These are phyloP conservation scores for Erigeron philadelphicus DNA, from an alignment of 140 eudicot genomes.

Conservation along the genomic window DNA sequence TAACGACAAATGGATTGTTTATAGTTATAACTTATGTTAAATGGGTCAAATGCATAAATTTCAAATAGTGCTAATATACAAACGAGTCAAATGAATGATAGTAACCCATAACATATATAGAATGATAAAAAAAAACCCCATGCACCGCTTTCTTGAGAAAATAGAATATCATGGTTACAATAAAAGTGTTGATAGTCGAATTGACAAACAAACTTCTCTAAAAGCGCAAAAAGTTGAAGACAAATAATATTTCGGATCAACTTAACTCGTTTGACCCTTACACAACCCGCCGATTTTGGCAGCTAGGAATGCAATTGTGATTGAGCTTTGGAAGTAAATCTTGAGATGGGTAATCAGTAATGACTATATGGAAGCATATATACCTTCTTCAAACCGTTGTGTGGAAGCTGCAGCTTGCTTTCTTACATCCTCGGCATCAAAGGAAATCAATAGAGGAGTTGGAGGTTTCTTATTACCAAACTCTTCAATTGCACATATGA, in stretches of 20 bases:
- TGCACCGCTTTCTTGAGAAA: not conserved
- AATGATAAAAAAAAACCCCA: not conserved
- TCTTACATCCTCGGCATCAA: constrained; percentile 65
- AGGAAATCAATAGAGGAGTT: constrained; percentile 64
- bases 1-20: not conserved
- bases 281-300: not conserved
- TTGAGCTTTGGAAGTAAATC: not conserved
- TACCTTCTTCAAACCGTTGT: constrained; percentile 83
- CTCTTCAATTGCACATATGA: constrained; percentile 72
- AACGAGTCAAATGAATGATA: constrained; percentile 5
- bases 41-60: not conserved
- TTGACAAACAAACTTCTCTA: too few relatives aligned
- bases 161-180: not conserved
- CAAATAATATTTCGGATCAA: too few relatives aligned
- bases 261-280: not conserved
- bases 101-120: not conserved
- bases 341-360: constrained; percentile 1
- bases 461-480: constrained; percentile 59
- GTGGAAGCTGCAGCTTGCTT: constrained; percentile 96
- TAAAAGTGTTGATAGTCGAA: not conserved
- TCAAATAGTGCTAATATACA: not conserved
- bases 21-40: not conserved
- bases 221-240: too few relatives aligned
- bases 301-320: not conserved
- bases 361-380: constrained; percentile 11